Percentiles rank a stretch among this genome's conserved stretches.
phyloP scores from a whole-genome alignment of 768 basidiomycete genomes.

The Tulasnella sp. region DNA sequence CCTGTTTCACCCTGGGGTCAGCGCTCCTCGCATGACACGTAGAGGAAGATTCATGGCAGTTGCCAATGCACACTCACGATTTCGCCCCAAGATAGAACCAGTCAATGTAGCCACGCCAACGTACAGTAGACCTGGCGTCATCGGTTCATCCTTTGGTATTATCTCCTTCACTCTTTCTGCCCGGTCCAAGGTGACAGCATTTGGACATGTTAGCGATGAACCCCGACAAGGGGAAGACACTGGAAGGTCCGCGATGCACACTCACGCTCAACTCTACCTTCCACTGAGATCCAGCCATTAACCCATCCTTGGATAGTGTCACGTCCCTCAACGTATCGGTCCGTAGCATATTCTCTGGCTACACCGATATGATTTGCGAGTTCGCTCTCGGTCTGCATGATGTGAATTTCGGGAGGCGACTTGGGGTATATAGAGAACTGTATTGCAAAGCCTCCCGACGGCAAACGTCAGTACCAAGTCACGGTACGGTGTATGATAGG shows the following conservation, averaged over 20 bases:
- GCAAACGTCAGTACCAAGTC: no score
- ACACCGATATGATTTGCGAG: constrained; percentile 69
- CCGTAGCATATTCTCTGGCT: constrained; percentile 48
- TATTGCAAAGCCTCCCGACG: no score
- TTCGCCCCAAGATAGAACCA: constrained; percentile 76
- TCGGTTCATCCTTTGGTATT: constrained; percentile 63
- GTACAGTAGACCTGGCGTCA: constrained; percentile 85
- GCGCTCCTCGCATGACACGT: neutral
- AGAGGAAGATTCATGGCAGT: neutral
- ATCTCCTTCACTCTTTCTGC: constrained; percentile 75
- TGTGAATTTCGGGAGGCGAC: constrained; percentile 47
- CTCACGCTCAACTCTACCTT: constrained; percentile 74
- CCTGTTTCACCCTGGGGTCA: no score
- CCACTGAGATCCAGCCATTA: constrained; percentile 67
- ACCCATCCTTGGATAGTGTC: constrained; percentile 60
- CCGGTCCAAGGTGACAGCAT: neutral
- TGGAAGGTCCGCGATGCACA: constrained; percentile 7
- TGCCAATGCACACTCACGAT: constrained; percentile 33
- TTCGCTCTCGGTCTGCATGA: constrained; percentile 62
- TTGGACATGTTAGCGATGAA: neutral
- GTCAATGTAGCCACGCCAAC: constrained; percentile 80
- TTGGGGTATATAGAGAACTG: constrained; percentile 80
- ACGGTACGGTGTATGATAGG: no score
- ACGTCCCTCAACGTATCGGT: constrained; percentile 46
- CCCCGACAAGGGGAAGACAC: neutral